Evolutionary conservation across 2,329 filamentous ascomycete genomes (phyloP).

Genomic region (Penicillium sp.): DNA sequence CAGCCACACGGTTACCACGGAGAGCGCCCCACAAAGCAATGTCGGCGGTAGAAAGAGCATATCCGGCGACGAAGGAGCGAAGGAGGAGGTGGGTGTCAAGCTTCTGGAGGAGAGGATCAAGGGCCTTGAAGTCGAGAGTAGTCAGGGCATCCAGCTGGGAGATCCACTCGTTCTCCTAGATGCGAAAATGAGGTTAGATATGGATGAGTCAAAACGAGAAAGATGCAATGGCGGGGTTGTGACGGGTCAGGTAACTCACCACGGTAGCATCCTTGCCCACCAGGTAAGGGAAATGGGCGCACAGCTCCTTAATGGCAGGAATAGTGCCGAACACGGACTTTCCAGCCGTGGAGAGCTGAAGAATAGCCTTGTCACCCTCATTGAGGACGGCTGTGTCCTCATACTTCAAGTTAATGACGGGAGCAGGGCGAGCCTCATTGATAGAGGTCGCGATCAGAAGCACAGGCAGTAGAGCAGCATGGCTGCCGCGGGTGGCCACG

Average conservation of each 20-base stretch:
- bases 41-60: conserved; percentile 75
- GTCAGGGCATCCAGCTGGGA: conserved; percentile 56
- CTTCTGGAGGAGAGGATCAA: conserved; percentile 72
- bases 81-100: conserved; percentile 87
- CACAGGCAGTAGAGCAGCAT: conserved; percentile 46
- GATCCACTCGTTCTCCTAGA: conserved; percentile 58
- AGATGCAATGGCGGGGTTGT: background rate
- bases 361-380: conserved; percentile 40
- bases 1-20: conserved; percentile 80
- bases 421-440: conserved; percentile 42
- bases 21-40: conserved; percentile 81
- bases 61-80: conserved; percentile 82
- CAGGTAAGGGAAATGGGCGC: conserved; percentile 41
- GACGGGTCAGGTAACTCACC: conserved; percentile 28
- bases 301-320: conserved; percentile 40
- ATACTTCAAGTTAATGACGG: conserved; percentile 43
- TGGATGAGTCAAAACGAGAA: background rate
- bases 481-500: conserved; percentile 47
- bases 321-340: conserved; percentile 38
- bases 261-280: conserved; percentile 42
- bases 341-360: conserved; percentile 37
- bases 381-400: conserved; percentile 43
- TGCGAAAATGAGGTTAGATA: conserved; percentile 12
- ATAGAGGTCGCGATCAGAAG: conserved; percentile 47
- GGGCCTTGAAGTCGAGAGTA: conserved; percentile 76